Conservation (phyloP, 257 asterid species). For the Coffea canephora region DNA sequence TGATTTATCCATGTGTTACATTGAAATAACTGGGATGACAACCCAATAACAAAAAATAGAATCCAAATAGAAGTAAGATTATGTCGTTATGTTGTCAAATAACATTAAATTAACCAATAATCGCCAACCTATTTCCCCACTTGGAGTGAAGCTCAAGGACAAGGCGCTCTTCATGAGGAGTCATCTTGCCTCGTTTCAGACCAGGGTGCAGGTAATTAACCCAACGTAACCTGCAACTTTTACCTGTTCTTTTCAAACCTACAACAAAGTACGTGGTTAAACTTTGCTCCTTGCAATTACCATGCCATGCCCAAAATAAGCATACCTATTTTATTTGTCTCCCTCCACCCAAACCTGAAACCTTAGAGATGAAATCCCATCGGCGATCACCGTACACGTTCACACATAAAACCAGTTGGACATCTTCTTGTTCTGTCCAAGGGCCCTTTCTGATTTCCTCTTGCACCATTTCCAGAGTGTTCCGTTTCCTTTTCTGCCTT, state of each 20-base stretch:
- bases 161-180: slow-evolving; percentile 74
- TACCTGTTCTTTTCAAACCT: slow-evolving; percentile 89
- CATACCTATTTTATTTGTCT: slow-evolving; percentile 75
- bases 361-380: slow-evolving; percentile 95
- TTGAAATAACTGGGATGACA: background rate
- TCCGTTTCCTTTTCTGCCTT: background rate
- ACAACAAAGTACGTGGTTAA: slow-evolving; percentile 24
- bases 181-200: slow-evolving; percentile 78
- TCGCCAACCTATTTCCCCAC: slow-evolving; percentile 77
- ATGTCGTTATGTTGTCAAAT: background rate
- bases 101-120: too few relatives aligned
- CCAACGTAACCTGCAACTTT: slow-evolving; percentile 95
- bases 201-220: slow-evolving; percentile 86
- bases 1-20: background rate
- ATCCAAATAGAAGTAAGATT: background rate
- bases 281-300: slow-evolving; percentile 14
- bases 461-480: slow-evolving; percentile 30
- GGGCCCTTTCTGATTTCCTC: slow-evolving; percentile 66
- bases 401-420: slow-evolving; percentile 71
- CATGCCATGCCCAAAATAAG: slow-evolving; percentile 64
- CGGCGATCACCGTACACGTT: slow-evolving; percentile 89
- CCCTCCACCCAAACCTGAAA: slow-evolving; percentile 99
- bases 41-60: background rate
- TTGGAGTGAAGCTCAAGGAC: slow-evolving; percentile 77
- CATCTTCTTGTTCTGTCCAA: slow-evolving; percentile 92